Base-by-base conservation (phyloP, 2,329 filamentous ascomycete genomes). In the Dothiorella sarmentorum region DNA sequence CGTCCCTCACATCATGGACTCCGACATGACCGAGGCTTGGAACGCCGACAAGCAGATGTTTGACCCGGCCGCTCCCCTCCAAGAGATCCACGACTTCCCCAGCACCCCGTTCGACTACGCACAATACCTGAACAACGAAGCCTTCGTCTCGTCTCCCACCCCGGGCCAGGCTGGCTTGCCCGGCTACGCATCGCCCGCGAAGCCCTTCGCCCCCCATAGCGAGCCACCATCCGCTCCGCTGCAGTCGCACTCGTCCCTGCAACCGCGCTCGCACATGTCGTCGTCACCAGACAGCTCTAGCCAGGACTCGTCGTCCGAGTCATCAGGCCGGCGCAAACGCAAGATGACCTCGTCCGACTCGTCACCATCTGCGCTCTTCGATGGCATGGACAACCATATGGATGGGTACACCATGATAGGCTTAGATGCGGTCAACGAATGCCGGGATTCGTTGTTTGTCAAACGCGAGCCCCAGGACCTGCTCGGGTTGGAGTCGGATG, bases 301-400 rank as follows among this genome's bases (percentile, higher is more conserved):
- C 60, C 73, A 75, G 60, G 74, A 75, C 62, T 75, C 73, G 17
- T 69, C 73, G 4, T 76, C 74, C 9, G 73, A 76, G 58, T 71
- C 73, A 9, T 75, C 73, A 2, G 70, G 69, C 61, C 62, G 68
- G 42, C 69, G 71, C 15, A 76, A 76, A 67, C 68, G 73, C 35
- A 75, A 75, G 58, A 38, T 49, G 65, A 69, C 71, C 17, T 70
- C 69, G 24, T 70, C 70, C 26, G 68, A 73, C 58, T 75, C 71
- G 55, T 72, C 73, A 57, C 66, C 68, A 3, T 60, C 63, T 7
- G 64, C 62, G 24, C 20, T 60, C 27, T 63, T 62, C 49, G 58
- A 56, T 45, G 53, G 45, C 22, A 37, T 43, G 15, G 38, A 42
- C 27, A 42, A 18, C 37, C 49, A 58, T 26, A 44, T 40, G 17